Base-by-base conservation (phyloP, 768 basidiomycete species). In the Podaxis carcinomalis region DNA sequence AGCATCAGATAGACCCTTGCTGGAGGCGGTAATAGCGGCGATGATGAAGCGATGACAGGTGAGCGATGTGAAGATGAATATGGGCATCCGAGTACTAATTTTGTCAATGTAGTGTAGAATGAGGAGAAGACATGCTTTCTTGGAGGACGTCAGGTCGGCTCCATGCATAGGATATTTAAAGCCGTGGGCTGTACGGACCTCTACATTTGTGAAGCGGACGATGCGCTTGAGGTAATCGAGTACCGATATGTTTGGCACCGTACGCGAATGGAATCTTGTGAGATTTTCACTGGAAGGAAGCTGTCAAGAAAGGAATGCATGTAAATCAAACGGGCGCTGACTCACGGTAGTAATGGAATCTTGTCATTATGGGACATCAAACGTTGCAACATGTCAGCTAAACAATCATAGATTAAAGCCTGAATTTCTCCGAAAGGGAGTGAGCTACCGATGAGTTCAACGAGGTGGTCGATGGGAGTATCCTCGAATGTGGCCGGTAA, bases 21-120 rank as follows among this genome's bases (percentile, higher is more conserved):
- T 90, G 63, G 93, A 90, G 62, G 95, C 93, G 32, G 92, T 86
- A 73, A 98, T 89, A 67, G 93, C 87, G 49, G 96, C 84, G 76
- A 98, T 98, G 70, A 98, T 82, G 77, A 99, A 98, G 62, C 97
- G 93, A 77, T 99, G 97, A 69, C 94, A 94, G 23, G 96, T 98
- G 68, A 98, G 86, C 39, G 95, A 96, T 39, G 93, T 93, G 65
- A 99, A 84, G 52, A 90, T 96, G 81, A 98, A 99, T 36, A 86
- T 80, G 23, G 93, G 91, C 68, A 86, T 83, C 66, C 92, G 86
- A 49, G 87, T 83, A 75, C 93, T 96, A 69, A 97, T 93, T 77
- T 92, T 89, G 76, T 95, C 94, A 77, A 96, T 92, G 74, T 95
- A 94, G 77, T 90, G 87, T 64, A 95, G 81, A 37, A 86, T 87